Evolutionary conservation across 2,329 filamentous ascomycete genomes (phyloP).

Genomic region (Eutypella sp.): DNA sequence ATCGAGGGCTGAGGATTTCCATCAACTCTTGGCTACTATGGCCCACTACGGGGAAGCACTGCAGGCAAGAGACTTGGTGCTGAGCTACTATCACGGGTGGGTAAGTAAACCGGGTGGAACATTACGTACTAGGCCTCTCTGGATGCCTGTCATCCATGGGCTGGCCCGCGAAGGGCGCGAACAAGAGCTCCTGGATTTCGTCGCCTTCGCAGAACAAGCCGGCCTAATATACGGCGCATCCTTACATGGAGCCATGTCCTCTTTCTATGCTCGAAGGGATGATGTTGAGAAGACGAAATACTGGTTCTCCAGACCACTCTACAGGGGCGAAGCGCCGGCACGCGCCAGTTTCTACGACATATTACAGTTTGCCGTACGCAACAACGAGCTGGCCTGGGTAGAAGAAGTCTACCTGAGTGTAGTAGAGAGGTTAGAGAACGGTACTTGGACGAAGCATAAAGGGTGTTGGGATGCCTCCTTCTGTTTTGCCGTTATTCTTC

Average conservation of each 20-base stretch:
- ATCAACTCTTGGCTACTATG: constrained; percentile 17
- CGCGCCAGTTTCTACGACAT: constrained; percentile 46
- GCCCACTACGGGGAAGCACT: constrained; percentile 25
- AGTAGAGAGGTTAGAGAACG: constrained; percentile 32
- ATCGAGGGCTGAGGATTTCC: constrained; percentile 16
- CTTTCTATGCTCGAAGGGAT: constrained; percentile 56
- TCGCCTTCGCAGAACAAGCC: constrained; percentile 45
- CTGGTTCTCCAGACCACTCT: constrained; percentile 60
- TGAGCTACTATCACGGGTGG: constrained; percentile 11
- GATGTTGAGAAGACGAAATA: constrained; percentile 56
- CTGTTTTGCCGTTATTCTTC: constrained; percentile 66
- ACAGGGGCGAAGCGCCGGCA: constrained; percentile 34
- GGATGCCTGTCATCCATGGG: constrained; percentile 53
- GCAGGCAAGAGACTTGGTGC: constrained; percentile 23
- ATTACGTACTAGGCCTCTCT: constrained; percentile 35
- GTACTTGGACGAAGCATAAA: constrained; percentile 38
- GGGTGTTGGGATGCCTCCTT: constrained; percentile 67
- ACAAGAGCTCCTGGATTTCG: constrained; percentile 51
- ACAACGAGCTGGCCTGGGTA: constrained; percentile 58
- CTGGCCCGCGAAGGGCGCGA: constrained; percentile 57
- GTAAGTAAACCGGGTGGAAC: constrained; percentile 3
- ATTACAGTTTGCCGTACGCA: constrained; percentile 57
- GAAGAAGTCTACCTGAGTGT: constrained; percentile 52
- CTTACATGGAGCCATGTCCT: constrained; percentile 52
- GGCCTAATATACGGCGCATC: constrained; percentile 39